Conservation (phyloP, 2,329 filamentous ascomycete genomes). For the Aspergillus fischeri region DNA sequence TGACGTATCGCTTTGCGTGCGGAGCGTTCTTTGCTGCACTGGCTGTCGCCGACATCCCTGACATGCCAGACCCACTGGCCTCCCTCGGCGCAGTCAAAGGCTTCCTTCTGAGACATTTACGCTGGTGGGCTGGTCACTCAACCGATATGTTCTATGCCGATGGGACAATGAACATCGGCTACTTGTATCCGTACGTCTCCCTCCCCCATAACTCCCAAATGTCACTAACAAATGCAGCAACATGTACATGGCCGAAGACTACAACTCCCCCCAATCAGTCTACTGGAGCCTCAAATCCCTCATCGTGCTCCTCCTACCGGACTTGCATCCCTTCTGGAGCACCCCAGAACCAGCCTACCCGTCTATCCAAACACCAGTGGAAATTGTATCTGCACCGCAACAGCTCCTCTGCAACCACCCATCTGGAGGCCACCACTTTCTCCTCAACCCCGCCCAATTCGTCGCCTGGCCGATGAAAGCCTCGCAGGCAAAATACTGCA, state of each 20-base stretch:
- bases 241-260: slow-evolving; percentile 11
- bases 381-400: slow-evolving; percentile 1
- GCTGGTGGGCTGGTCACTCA: slow-evolving; percentile 12
- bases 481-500: slow-evolving; percentile 42
- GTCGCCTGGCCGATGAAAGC: slow-evolving; percentile 13
- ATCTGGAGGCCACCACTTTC: slow-evolving; percentile 10
- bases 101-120: slow-evolving; percentile 7
- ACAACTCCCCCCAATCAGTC: slow-evolving; percentile 15
- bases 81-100: slow-evolving; percentile 8
- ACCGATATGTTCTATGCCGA: slow-evolving; percentile 3
- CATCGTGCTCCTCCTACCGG: slow-evolving; percentile 2
- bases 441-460: slow-evolving; percentile 16
- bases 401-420: slow-evolving; percentile 13
- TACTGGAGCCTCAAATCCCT: slow-evolving; percentile 13
- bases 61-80: slow-evolving; percentile 9
- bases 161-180: slow-evolving; percentile 6
- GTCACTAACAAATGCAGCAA: not conserved
- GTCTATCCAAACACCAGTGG: not conserved
- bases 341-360: not conserved
- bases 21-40: slow-evolving; percentile 14
- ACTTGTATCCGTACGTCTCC: slow-evolving; percentile 6
- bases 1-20: slow-evolving; percentile 14
- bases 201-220: too few relatives aligned
- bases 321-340: slow-evolving; percentile 3
- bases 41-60: slow-evolving; percentile 6